Conservation (phyloP, 164 flowering plant species). For the Magnolia officinalis region DNA sequence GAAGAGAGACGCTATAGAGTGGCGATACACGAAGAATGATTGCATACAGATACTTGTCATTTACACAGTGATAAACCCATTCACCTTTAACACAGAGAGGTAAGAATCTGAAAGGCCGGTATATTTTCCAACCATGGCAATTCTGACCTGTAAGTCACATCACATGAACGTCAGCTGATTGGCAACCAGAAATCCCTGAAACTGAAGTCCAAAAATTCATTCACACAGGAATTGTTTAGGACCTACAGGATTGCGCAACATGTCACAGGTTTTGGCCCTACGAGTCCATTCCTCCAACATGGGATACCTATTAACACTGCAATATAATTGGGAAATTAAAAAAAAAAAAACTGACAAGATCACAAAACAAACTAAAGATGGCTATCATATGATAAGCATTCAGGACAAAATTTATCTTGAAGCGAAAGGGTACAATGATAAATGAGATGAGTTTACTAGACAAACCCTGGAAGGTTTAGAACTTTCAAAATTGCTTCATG, state of each 20-base stretch:
- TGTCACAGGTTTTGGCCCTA: conserved; percentile 61
- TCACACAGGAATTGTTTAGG: not conserved
- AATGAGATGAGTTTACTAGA: conserved; percentile 9
- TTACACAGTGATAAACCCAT: not conserved
- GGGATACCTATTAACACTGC: conserved; percentile 59
- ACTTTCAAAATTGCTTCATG: conserved; percentile 87
- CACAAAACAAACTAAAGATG: not conserved
- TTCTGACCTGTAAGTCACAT: conserved; percentile 59
- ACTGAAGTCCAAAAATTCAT: not conserved
- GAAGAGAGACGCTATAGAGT: not conserved
- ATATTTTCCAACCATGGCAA: conserved; percentile 98
- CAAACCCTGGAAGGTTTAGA: conserved; percentile 72
- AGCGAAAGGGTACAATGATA: not conserved
- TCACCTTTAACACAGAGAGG: conserved; percentile 89
- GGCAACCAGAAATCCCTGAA: not conserved
- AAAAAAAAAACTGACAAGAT: not conserved
- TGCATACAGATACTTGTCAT: not conserved
- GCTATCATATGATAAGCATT: not conserved
- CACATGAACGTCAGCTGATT: not conserved
- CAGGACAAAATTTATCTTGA: not conserved
- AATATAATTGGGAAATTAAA: conserved; percentile 2
- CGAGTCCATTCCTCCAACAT: conserved; percentile 70
- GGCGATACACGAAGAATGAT: not conserved
- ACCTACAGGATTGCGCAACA: conserved; percentile 64
- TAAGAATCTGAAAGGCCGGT: conserved; percentile 92